Base-by-base conservation (phyloP, 495 filamentous ascomycete species). In the Sabuloglossum arenarium region DNA sequence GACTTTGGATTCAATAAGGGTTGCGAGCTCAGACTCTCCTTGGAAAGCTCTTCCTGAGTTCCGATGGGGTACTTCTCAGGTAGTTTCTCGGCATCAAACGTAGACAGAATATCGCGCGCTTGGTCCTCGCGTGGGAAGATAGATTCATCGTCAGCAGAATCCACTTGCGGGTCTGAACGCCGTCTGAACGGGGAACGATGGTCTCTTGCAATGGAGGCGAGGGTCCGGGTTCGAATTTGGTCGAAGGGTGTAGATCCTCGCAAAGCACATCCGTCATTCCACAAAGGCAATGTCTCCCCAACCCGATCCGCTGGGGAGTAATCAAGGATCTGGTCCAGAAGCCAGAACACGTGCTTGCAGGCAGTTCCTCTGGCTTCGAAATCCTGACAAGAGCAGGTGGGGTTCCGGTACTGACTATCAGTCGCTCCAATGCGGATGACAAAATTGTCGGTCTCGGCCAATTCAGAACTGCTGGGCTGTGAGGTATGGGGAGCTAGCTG, bases 41-140 rank as follows among this genome's bases (percentile, higher is more conserved):
- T 67, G 69, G 10, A 65, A 61, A 5, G 59, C 28, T 21, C 62
- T 55, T 24, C 59, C 54, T 0, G 57, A 6, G 65, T 64, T 45
- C 69, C 68, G 43, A 63, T 60, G 12, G 73, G 60, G 45, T 75
- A 72, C n/a, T 74, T 71, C 37, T 71, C 69, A 12, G 75, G 72
- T 0, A 75, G 66, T 11, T 65, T 65, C 8, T 62, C 60, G 11
- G 61, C 54, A 54, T 65, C 68, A 59, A 78, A 78, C 8, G 72
- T 71, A 42, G 72, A 74, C 51, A 78, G 61, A 16, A 78, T 70
- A 57, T 78, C 75, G 47, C 67, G 65, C 1, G 73, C 66, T 53
- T 68, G 52, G 3, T 54, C 51, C 11, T 54, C 31, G 21, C 32
- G 28, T 9, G 4, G 6, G n/a, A 32, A 54, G 19, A 10, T 54